Base-by-base conservation (phyloP, 257 asterid species). In the Gardenia jasminoides region DNA sequence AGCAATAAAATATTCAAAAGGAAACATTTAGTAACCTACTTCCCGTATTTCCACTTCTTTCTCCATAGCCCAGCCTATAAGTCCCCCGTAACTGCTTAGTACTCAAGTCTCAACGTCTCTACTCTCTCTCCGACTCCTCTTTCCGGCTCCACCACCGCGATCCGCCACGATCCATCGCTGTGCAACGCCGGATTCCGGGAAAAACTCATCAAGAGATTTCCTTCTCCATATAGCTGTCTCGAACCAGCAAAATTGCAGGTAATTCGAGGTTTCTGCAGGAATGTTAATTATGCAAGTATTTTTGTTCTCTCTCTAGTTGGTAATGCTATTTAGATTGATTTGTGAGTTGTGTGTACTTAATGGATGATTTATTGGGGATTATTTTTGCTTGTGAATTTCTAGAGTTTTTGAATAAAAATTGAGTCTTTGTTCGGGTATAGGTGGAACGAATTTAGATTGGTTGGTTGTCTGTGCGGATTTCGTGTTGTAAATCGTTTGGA, bases 121-220 rank as follows among this genome's bases (percentile, higher is more conserved):
- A 75, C 59, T 6, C 50, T 46, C 50, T 62, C 41, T 1, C 71
- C 7, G n/a, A 33, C 48, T n/a, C 17, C 41, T 24, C 30, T 52
- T 33, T 74, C 69, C 69, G 11, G 19, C 68, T 74, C 52, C 47
- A 36, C 78, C 78, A 36, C 68, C 50, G 68, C 68, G 78, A 74
- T 74, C 78, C 78, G 24, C 68, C 50, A 52, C 68, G 78, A 74
- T 74, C 78, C 78, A 3, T 68, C n/a, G 54, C 78, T 13, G 36
- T 41, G 31, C 67, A 33, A 43, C 43, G 15, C 76, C 43, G 76
- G 76, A 71, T 71, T 47, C 33, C 20, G 10, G 30, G 62, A 58
- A 58, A 71, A 33, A 71, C 43, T 41, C 43, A 0, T 47, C 43
- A 13, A 33, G 11, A 39, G 22, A 47, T 26, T 71, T 43, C 26